Percentiles rank a stretch among this genome's conserved stretches.
Evolutionary conservation across 2,329 filamentous ascomycete species (phyloP).

Genomic region (Phialocephala subalpina): DNA sequence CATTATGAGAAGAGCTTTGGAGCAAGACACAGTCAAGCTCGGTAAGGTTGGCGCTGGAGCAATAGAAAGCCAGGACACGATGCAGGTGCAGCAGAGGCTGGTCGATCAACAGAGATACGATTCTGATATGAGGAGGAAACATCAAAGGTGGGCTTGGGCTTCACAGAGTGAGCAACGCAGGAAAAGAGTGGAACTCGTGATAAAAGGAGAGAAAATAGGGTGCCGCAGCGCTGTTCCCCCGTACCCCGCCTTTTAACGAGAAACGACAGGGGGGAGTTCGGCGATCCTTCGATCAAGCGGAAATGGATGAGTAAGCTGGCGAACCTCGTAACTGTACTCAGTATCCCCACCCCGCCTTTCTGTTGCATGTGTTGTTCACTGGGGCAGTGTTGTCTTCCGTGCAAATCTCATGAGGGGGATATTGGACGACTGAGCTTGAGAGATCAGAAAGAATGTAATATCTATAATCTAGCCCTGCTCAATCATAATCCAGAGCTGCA

Average conservation of each 20-base stretch:
- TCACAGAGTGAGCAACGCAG: no score
- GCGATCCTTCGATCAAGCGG: not conserved
- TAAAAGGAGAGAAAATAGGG: no score
- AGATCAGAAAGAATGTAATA: slow-evolving; percentile 2
- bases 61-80: slow-evolving; percentile 5
- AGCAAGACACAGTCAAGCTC: slow-evolving; percentile 7
- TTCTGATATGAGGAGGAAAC: no score
- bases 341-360: no score
- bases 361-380: no score
- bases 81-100: slow-evolving; percentile 8
- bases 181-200: no score
- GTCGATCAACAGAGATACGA: slow-evolving; percentile 3
- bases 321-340: not conserved
- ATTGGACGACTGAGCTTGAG: slow-evolving; percentile 7
- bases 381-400: no score
- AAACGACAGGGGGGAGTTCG: no score
- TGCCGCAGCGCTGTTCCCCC: no score
- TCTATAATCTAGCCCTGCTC: slow-evolving; percentile 3
- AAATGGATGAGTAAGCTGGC: slow-evolving; percentile 9
- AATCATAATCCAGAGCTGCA: slow-evolving; percentile 3
- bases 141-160: no score
- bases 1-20: not conserved
- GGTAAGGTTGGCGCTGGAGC: slow-evolving; percentile 5
- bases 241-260: no score
- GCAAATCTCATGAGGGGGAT: not conserved